Percentiles rank a stretch among this genome's conserved stretches.
These are phyloP conservation scores for Candida awuae DNA, from an alignment of 805 yeast genomes.

Conservation along the genomic window DNA sequence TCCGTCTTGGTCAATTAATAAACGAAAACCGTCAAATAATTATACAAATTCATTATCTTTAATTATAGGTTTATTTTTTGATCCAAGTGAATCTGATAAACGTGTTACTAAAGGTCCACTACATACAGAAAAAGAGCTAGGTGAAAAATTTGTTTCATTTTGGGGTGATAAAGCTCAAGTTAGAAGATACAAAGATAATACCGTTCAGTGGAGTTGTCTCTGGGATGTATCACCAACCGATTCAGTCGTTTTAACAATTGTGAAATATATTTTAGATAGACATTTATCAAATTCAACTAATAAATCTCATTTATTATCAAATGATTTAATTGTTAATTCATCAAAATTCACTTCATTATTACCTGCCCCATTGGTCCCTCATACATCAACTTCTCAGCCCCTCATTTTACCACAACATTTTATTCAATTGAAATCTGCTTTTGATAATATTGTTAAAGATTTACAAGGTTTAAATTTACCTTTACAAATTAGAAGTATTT, in stretches of 20 bases:
- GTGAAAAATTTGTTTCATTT: conserved; percentile 64
- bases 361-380: conserved; percentile 55
- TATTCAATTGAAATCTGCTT: conserved; percentile 39
- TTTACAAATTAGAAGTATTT: conserved; percentile 57
- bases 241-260: conserved; percentile 58
- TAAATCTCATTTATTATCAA: conserved; percentile 29
- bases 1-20: conserved; percentile 34
- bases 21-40: conserved; percentile 42
- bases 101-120: conserved; percentile 82
- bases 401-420: conserved; percentile 34
- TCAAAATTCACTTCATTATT: conserved; percentile 41
- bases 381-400: conserved; percentile 46
- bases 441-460: conserved; percentile 40
- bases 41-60: conserved; percentile 26
- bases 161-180: conserved; percentile 87
- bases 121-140: conserved; percentile 47
- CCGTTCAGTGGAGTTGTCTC: conserved; percentile 82
- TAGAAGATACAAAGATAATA: conserved; percentile 88
- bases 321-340: conserved; percentile 32
- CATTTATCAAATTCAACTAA: conserved; percentile 38
- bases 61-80: conserved; percentile 57
- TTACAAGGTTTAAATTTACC: conserved; percentile 53
- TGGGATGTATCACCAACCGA: conserved; percentile 58
- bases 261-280: conserved; percentile 51
- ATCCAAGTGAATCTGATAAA: conserved; percentile 69